Evolutionary conservation across 2,329 filamentous ascomycete species (phyloP), one percentile per base, ranked within the genome.

Genomic region (Zymoseptoria ardabiliae): DNA sequence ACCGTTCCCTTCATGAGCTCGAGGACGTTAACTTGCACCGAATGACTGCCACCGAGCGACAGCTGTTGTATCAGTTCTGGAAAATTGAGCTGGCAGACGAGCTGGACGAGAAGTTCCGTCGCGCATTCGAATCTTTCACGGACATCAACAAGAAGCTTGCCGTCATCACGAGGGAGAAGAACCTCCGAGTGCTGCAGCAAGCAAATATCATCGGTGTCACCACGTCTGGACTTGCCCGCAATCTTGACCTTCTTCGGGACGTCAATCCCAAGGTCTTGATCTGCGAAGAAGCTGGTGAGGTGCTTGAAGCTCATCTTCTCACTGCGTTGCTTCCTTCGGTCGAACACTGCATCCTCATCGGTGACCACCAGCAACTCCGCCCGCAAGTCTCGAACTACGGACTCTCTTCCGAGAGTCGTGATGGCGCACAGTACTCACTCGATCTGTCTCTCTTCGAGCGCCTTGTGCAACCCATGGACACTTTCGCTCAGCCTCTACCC

Each of bases 241-340:
- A 82, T 17, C 69, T 84, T 0, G 70, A 76, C 0, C 63, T 82
- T 1, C 72, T 88, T 67, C 88, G 25, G 67, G 87, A 3, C 84
- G 82, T 68, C 10, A 48, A 19, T 2, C 65, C 69, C 1, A 69
- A 69, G 8, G 62, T 71, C 19, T 41, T 71, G 1, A 28, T 71
- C 0, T 61, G 68, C 35, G 86, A 90, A 68, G 86, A 90, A 66
- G 86, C 86, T 1, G 86, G 81, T 0, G 86, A 90, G 62, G 82
- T 89, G 0, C 74, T 89, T 30, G 87, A 90, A 68, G 77, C 82
- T 0, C 85, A 89, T 60, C 74, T 82, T 2, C 68, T 89, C 1
- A 82, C 83, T 0, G 79, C 85, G 0, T 69, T 89, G 3, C 73
- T 86, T 0, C 84, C 85, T 0, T 78, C 79, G 0, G 69, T 87